A percentile compares a stretch with the other conserved stretches of the same genome.
Evolutionary conservation across 176 grass and related monocot genomes (phyloP).

Genomic region (Paspalum vaginatum): DNA sequence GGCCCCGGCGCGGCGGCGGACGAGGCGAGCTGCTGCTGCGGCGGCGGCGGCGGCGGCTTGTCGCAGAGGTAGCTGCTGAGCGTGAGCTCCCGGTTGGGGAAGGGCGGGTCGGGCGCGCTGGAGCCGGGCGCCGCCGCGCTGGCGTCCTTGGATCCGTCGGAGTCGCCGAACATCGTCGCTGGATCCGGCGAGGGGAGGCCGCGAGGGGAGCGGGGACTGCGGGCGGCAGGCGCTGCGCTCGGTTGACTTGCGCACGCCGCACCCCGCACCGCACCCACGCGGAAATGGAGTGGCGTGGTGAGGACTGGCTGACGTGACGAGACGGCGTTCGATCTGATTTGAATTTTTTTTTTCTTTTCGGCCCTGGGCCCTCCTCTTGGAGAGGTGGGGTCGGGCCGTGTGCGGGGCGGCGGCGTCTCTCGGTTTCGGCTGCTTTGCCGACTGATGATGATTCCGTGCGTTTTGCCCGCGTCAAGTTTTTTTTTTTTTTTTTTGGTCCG

Average conservation of each 20-base stretch:
- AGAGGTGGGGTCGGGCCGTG: no score
- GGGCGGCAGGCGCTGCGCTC: not conserved
- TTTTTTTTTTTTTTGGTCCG: no score
- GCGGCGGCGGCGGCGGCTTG: conserved; percentile 41
- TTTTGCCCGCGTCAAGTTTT: no score
- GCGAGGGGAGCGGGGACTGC: not conserved
- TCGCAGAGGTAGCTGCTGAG: conserved; percentile 81
- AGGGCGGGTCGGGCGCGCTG: conserved; percentile 36
- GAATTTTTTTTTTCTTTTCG: not conserved
- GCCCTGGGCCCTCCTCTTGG: no score
- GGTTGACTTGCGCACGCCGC: conserved; percentile 47
- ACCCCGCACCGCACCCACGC: conserved; percentile 20
- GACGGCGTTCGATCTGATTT: not conserved
- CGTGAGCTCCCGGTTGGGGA: conserved; percentile 69
- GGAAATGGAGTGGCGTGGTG: conserved; percentile 42
- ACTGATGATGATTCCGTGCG: no score
- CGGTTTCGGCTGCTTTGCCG: no score
- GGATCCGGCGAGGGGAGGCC: not conserved
- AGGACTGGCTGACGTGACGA: conserved; percentile 19
- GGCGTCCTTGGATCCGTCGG: conserved; percentile 68
- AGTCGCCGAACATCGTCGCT: conserved; percentile 53
- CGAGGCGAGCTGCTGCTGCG: not conserved
- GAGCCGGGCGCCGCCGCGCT: conserved; percentile 28
- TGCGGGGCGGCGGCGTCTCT: no score
- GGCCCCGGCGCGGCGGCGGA: not conserved